These are phyloP conservation scores for Lactifluus piperatus DNA, from an alignment of 768 basidiomycete species.

Conservation along the genomic window DNA sequence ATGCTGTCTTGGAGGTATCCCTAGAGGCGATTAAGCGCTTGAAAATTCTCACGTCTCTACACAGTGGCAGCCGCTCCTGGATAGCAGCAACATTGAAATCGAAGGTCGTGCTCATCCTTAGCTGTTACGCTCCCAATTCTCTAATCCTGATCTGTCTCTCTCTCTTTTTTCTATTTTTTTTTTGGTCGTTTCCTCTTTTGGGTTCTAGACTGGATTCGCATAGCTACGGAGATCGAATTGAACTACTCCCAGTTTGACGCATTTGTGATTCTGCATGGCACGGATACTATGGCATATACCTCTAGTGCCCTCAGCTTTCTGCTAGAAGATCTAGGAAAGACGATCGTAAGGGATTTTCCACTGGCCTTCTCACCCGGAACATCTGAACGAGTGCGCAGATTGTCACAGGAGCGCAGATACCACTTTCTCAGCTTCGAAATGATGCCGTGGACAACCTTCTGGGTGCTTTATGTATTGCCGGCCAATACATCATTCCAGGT, in stretches of 20 bases:
- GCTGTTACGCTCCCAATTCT: neutral
- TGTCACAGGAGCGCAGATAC: constrained; percentile 89
- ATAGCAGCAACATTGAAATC: constrained; percentile 85
- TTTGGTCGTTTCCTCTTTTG: neutral
- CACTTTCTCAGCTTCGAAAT: constrained; percentile 83
- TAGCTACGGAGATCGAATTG: constrained; percentile 87
- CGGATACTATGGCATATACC: constrained; percentile 87
- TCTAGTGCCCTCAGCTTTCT: constrained; percentile 86
- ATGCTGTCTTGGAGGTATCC: constrained; percentile 71
- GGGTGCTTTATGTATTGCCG: constrained; percentile 82
- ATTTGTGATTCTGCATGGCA: constrained; percentile 85
- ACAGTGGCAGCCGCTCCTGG: constrained; percentile 81
- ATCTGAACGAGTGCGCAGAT: constrained; percentile 40
- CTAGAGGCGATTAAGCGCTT: neutral
- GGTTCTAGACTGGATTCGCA: constrained; percentile 73
- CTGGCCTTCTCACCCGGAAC: neutral
- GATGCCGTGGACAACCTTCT: constrained; percentile 92
- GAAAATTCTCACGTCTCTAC: constrained; percentile 14
- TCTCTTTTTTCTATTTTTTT: too few relatives aligned
- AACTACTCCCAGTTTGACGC: constrained; percentile 84
- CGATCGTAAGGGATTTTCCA: constrained; percentile 49
- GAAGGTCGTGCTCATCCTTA: constrained; percentile 37
- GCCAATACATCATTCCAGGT: constrained; percentile 90
- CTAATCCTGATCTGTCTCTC: constrained; percentile 1
- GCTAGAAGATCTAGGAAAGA: constrained; percentile 88